Evolutionary conservation across 192 early-diverging fungal genomes (phyloP), one percentile per base, ranked within the genome.

Genomic region (Umbelopsis vinacea): DNA sequence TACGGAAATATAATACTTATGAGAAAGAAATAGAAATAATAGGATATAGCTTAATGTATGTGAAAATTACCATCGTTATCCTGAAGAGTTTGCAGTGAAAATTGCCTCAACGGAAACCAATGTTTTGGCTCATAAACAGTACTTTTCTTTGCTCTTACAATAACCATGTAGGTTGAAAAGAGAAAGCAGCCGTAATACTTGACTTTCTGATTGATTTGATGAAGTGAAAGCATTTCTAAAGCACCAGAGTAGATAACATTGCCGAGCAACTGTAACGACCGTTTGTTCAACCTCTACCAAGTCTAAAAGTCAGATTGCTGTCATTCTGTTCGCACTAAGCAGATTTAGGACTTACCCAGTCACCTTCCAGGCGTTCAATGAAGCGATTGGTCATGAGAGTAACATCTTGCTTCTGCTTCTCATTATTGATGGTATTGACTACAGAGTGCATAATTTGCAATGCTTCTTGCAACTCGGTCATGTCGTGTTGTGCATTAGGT

Each of bases 41-140:
- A 19, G n/a, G 48, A 50, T n/a, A 5, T 1, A 43, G 6, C 6
- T 43, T 1, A 17, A 50, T 50, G n/a, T 21, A 21, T 19, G 6
- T 17, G 5, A 10, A 17, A 37, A 37, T 74, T 70, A 79, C 78
- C 74, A 47, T 80, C 60, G 26, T 37, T 54, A 45, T 75, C 74
- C 12, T 21, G 69, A 10, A 82, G 75, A 68, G 89, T 88, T 21
- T 86, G 82, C 10, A 89, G 70, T 19, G 79, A 81, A 74, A 87
- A 86, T 4, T 83, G 81, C 12, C 89, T 81, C 50, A 92, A 78
- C 0, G 90, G 89, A 29, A 92, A 86, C 90, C 90, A 92, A 69
- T 86, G 87, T 46, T 88, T 84, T 1, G 89, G 85, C 37, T 87
- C 79, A 9, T 90, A 82, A 19, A 73, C 72, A n/a, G 69, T 79